phyloP scores from a whole-genome alignment of 1,139 yeast genomes.

The Scheffersomyces stambukii region DNA sequence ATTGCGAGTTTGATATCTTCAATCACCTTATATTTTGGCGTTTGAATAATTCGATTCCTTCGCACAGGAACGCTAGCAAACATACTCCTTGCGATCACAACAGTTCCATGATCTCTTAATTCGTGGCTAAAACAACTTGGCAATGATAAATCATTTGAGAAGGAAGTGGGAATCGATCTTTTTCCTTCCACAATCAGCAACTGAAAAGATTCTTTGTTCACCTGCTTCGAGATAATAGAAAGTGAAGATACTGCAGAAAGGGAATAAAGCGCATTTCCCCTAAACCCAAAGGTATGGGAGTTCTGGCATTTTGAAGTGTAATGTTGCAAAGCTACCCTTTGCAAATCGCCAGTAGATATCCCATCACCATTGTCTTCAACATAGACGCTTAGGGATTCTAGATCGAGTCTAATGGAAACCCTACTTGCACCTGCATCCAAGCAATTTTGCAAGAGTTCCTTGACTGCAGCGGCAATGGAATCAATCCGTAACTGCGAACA shows the following conservation, averaged over 20 bases:
- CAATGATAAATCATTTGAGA: too few relatives aligned
- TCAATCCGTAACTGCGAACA: constrained; percentile 11
- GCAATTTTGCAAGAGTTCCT: constrained; percentile 76
- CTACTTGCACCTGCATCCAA: constrained; percentile 67
- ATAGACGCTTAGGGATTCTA: constrained; percentile 53
- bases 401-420: constrained; percentile 63
- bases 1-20: constrained; percentile 30
- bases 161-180: too few relatives aligned
- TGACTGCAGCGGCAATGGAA: constrained; percentile 42
- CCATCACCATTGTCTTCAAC: constrained; percentile 81
- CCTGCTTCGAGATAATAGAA: constrained; percentile 34
- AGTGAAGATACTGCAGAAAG: constrained; percentile 36
- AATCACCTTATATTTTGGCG: constrained; percentile 19
- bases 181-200: too few relatives aligned
- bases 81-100: constrained; percentile 41
- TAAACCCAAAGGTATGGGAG: constrained; percentile 72
- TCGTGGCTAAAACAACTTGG: too few relatives aligned
- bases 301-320: constrained; percentile 70
- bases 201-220: too few relatives aligned
- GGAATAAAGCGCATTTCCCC: constrained; percentile 79
- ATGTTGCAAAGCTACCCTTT: constrained; percentile 57
- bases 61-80: constrained; percentile 62
- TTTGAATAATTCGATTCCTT: constrained; percentile 20
- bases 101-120: constrained; percentile 48
- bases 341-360: constrained; percentile 53